These are phyloP conservation scores for Boletus mariae DNA, from an alignment of 1,284 basidiomycete genomes.

Conservation along the genomic window DNA sequence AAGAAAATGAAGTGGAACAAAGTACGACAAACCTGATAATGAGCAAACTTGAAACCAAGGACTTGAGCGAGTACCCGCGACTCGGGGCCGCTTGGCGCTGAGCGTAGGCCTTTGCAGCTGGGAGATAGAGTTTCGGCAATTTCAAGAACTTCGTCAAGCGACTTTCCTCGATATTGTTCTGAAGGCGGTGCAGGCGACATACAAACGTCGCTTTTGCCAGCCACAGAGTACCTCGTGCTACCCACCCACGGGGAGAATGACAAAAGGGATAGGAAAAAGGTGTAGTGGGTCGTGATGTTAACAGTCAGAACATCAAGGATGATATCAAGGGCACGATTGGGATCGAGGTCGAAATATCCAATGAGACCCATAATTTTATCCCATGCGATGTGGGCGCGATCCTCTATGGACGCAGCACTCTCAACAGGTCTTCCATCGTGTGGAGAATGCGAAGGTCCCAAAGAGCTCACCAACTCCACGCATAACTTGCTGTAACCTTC, in stretches of 20 bases:
- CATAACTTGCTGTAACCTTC: constrained; percentile 95
- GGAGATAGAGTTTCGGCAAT: constrained; percentile 42
- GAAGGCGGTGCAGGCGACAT: constrained; percentile 39
- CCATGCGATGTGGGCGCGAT: constrained; percentile 77
- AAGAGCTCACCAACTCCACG: constrained; percentile 76
- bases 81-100: constrained; percentile 27
- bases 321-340: constrained; percentile 90
- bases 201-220: constrained; percentile 27
- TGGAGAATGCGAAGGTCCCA: constrained; percentile 69
- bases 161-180: constrained; percentile 53
- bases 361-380: constrained; percentile 84
- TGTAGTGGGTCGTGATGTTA: constrained; percentile 79
- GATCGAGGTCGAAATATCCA: constrained; percentile 95
- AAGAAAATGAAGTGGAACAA: not conserved
- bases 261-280: constrained; percentile 89
- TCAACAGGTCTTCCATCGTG: constrained; percentile 61
- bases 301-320: constrained; percentile 89
- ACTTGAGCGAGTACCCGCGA: constrained; percentile 83
- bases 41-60: constrained; percentile 92
- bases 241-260: constrained; percentile 80
- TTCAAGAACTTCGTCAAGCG: constrained; percentile 60
- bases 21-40: constrained; percentile 68
- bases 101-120: constrained; percentile 12
- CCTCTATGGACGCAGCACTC: constrained; percentile 50
- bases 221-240: constrained; percentile 36